Evolutionary conservation across 805 yeast species (phyloP), one percentile per base, ranked within the genome.

Genomic region (Kockiozyma suomiensis): DNA sequence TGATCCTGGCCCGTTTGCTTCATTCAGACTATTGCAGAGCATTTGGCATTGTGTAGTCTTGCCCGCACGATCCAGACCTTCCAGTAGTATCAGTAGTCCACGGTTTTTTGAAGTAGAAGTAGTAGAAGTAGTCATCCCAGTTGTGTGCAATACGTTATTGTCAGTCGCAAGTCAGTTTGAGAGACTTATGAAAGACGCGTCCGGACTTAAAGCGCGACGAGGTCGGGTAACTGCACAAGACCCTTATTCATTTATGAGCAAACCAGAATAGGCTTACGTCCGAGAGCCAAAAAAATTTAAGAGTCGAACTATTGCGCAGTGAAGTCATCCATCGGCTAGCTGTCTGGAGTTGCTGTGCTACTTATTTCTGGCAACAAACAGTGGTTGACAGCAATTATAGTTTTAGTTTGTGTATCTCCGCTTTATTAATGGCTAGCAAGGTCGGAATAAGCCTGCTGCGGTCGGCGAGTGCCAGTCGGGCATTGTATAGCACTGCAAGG

Each of bases 21-120:
- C 54, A 12, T 51, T 21, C 10, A 77, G 62, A 3, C 66, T 67
- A 0, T 74, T 69, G 0, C 76, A 67, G 8, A 87, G 67, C 2
- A 70, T 65, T 2, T 73, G 70, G 5, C 87, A 81, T 71, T 94
- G 99, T 0, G 97, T 91, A 2, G 97, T 83, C 70, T 94, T 94
- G 0, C 99, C 99, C 0, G 97, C 87, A 51, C 99, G 76, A 70
- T 94, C 99, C 0, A 94, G 81, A 0, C 99, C 99, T 73, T 94
- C 99, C 1, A 94, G 79, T 1, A 90, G 81, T 23, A 94, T 86
- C 40, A 94, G 76, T 48, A 81, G 79, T 1, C 97, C 98, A 63
- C 97, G 51, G 17, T 17, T 43, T 10, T 42, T 51, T 43, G 19
- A 38, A 15, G 1, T 6, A 15, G 50, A 26, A 12, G 28, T 4